Evolutionary conservation across 2,329 filamentous ascomycete species (phyloP).

Genomic region (Pezicula rhizophila): DNA sequence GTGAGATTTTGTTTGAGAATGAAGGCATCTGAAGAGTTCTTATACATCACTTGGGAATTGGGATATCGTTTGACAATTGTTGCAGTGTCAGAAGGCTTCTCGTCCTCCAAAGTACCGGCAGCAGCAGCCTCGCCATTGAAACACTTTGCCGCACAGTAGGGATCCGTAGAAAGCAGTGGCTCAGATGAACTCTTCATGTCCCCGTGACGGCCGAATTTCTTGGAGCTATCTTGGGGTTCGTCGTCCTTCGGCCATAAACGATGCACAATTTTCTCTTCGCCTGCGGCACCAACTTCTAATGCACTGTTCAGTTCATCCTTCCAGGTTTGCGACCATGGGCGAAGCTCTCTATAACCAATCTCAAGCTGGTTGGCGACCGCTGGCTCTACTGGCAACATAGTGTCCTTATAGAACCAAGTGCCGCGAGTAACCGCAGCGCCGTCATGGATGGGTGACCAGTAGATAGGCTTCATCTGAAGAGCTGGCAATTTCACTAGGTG

Average conservation of each 20-base stretch:
- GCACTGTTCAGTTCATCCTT: conserved; percentile 85
- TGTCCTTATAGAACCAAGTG: conserved; percentile 97
- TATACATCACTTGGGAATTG: conserved; percentile 81
- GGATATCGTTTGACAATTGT: conserved; percentile 51
- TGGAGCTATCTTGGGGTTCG: conserved; percentile 28
- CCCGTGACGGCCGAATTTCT: conserved; percentile 26
- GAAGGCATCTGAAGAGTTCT: conserved; percentile 69
- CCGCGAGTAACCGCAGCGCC: conserved; percentile 74
- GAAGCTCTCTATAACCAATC: conserved; percentile 79
- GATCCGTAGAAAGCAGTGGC: conserved; percentile 34
- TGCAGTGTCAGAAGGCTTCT: conserved; percentile 11
- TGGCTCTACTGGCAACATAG: conserved; percentile 83
- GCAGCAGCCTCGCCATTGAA: conserved; percentile 53
- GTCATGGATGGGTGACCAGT: conserved; percentile 93
- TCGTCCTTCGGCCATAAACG: conserved; percentile 64
- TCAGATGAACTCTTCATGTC: neutral
- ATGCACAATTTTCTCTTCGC: conserved; percentile 86
- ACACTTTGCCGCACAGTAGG: conserved; percentile 54
- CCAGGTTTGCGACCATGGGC: conserved; percentile 90
- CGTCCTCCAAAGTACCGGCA: conserved; percentile 39
- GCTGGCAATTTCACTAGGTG: conserved; percentile 81
- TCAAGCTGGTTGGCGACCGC: conserved; percentile 87
- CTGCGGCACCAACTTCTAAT: conserved; percentile 79
- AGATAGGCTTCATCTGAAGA: conserved; percentile 90
- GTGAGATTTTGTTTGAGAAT: conserved; percentile 80